Evolutionary conservation across 176 grass and related monocot genomes (phyloP).

Genomic region (Secale cereale): DNA sequence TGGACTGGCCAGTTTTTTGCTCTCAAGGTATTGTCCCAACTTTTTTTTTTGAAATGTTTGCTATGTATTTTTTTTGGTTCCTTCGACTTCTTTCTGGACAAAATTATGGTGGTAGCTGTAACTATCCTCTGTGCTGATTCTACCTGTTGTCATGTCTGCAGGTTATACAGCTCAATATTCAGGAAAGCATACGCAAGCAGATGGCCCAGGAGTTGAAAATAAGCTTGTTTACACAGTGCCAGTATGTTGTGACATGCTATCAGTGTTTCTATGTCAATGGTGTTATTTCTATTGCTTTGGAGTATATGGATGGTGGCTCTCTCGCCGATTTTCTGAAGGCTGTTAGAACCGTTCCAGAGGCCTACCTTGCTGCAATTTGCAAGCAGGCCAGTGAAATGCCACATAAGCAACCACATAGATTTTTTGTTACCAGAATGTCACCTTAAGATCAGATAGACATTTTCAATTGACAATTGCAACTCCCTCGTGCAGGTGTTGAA

Average conservation of each 20-base stretch:
- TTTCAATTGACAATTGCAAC: not conserved
- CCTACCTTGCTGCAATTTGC: conserved; percentile 92
- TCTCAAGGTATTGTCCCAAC: conserved; percentile 60
- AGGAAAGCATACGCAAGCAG: conserved; percentile 65
- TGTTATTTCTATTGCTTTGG: conserved; percentile 86
- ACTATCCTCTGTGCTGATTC: not conserved
- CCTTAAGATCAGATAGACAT: not conserved
- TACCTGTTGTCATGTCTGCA: conserved; percentile 19
- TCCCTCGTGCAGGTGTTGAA: conserved; percentile 59
- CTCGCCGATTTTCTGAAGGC: conserved; percentile 76
- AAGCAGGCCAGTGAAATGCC: conserved; percentile 79
- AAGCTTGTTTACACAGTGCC: conserved; percentile 73
- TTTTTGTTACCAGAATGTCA: conserved; percentile 8
- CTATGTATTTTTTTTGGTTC: not conserved
- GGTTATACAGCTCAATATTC: conserved; percentile 91
- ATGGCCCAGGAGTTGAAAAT: conserved; percentile 92
- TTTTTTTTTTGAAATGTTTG: not conserved
- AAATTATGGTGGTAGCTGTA: not conserved
- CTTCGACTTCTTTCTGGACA: not conserved
- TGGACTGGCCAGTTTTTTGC: conserved; percentile 96
- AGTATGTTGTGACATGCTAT: conserved; percentile 61
- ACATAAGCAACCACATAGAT: not conserved
- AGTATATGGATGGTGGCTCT: conserved; percentile 97
- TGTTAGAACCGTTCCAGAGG: conserved; percentile 82
- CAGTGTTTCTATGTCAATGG: conserved; percentile 97